Evolutionary conservation across 768 basidiomycete genomes (phyloP), one percentile per base, ranked within the genome.

Genomic region (Hemileccinum rubropunctum): DNA sequence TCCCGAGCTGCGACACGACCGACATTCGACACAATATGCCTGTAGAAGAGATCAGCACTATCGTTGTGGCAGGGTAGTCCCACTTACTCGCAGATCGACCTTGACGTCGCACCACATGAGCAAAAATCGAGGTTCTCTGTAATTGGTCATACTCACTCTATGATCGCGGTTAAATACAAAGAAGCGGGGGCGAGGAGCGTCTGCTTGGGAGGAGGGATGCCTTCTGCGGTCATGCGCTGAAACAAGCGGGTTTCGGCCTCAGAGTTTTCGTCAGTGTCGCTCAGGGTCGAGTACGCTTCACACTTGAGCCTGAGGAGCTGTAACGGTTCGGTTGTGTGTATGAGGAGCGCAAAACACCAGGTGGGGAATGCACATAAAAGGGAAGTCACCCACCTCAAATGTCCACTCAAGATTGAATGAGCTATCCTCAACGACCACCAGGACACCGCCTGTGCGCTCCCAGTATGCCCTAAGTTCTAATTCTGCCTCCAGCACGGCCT

Each of bases 401-500:
- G 80, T 80, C 83, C 79, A 88, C 49, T 84, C 80, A 45, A 91
- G 65, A 61, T 84, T 76, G 62, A 92, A 91, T 26, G 78, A 67
- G 50, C 81, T 78, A 54, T 82, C 79, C 45, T 81, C 81, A 34
- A 71, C 58, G 23, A 65, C 56, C 1, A 65, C 69, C 18, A 46
- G 48, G 65, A 64, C 23, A 63, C 76, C 71, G 37, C 70, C 62
- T 11, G 83, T 89, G 48, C 84, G 78, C 58, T 91, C 91, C 81
- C 86, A 88, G 73, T 94, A 94, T 8, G 91, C 91, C 61, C 91
- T 79, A 40, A 97, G 68, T 66, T 97, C 95, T 37, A 98, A 76
- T 63, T 98, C 95, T 0, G 95, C 95, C 70, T 98, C 95, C 42
- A 94, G 73, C 15, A 95, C 74, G 3, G 93, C 93, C 64, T 94